Percentiles rank a stretch among this genome's conserved stretches.
Evolutionary conservation across 2,329 filamentous ascomycete species (phyloP).

Genomic region (Colletotrichum sp.): DNA sequence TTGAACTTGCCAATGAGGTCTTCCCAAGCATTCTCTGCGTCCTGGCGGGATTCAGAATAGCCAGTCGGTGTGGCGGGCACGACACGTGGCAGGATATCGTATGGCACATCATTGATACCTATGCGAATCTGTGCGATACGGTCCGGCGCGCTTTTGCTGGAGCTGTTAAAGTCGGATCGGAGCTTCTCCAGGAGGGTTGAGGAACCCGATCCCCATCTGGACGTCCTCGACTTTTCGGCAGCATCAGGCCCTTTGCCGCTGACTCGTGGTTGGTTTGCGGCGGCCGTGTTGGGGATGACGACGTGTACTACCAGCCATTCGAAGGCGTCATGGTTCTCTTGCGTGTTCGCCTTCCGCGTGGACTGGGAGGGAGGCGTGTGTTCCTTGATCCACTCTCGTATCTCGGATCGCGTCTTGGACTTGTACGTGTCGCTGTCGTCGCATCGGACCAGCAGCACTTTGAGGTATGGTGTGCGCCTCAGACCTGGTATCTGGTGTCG

Average conservation of each 20-base stretch:
- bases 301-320: conserved; percentile 97
- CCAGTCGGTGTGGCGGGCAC: conserved; percentile 67
- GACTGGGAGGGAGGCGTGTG: conserved; percentile 67
- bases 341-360: conserved; percentile 64
- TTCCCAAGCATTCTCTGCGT: conserved; percentile 81
- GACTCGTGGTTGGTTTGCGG: conserved; percentile 77
- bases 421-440: conserved; percentile 98
- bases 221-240: conserved; percentile 70
- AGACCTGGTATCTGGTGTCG: conserved; percentile 95
- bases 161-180: conserved; percentile 85
- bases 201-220: conserved; percentile 80
- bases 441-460: conserved; percentile 86
- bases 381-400: conserved; percentile 90
- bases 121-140: conserved; percentile 87
- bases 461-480: conserved; percentile 91
- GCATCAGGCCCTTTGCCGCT: conserved; percentile 58
- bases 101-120: conserved; percentile 71
- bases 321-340: conserved; percentile 94
- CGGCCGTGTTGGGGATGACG: conserved; percentile 83
- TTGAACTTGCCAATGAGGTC: conserved; percentile 90
- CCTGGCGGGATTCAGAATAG: conserved; percentile 74
- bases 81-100: conserved; percentile 66
- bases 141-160: conserved; percentile 75
- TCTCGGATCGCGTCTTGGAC: conserved; percentile 73
- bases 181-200: conserved; percentile 90